These are phyloP conservation scores for Hericium erinaceus DNA, from an alignment of 768 basidiomycete species.

Conservation along the genomic window DNA sequence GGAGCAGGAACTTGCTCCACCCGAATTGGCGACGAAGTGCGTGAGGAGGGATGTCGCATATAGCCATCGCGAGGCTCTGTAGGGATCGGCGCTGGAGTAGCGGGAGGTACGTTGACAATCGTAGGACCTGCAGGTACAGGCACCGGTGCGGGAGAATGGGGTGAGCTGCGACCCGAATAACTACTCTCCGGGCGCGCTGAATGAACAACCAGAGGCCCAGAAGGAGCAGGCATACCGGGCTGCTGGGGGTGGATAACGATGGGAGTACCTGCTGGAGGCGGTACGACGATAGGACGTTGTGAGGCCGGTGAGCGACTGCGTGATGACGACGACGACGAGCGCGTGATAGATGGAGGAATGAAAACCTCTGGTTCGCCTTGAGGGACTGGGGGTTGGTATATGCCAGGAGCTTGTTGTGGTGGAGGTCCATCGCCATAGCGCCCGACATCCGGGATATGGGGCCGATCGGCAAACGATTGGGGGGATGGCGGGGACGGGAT, in stretches of 20 bases:
- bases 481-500: not conserved
- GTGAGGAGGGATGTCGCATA: not conserved
- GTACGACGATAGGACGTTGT: not conserved
- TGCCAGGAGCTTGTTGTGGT: not conserved
- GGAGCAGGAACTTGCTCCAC: not conserved
- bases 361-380: not conserved
- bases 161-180: not conserved
- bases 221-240: not conserved
- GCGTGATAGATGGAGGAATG: constrained; percentile 6
- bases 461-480: not conserved
- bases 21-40: not conserved
- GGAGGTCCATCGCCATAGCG: not conserved
- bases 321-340: not conserved
- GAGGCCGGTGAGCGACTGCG: not conserved
- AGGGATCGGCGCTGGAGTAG: not conserved
- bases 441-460: not conserved
- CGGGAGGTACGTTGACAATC: not conserved
- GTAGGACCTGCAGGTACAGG: not conserved
- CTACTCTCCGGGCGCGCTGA: too few relatives aligned
- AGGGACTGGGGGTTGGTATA: constrained; percentile 11
- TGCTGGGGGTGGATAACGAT: not conserved
- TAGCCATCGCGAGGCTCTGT: not conserved
- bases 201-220: too few relatives aligned
- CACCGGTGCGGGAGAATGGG: not conserved
- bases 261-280: not conserved